Evolutionary conservation across 148 eudicot genomes (phyloP).

Genomic region (Rhododendron kiyosumense): DNA sequence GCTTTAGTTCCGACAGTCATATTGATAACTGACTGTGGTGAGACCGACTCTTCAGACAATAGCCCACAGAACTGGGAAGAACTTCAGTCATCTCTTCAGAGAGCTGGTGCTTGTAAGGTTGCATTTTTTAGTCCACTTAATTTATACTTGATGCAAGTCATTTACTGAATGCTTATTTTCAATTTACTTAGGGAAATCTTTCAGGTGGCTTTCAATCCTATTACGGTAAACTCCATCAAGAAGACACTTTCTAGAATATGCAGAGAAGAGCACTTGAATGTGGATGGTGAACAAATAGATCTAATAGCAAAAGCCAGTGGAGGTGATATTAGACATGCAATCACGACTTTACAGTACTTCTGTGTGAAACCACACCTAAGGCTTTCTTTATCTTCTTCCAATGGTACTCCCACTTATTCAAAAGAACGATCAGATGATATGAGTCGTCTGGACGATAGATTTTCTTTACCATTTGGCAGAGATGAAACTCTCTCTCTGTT

Average conservation of each 20-base stretch:
- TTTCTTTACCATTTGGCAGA: conserved; percentile 58
- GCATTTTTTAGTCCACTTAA: conserved; percentile 22
- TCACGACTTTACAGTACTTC: conserved; percentile 81
- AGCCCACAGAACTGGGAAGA: conserved; percentile 59
- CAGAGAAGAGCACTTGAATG: conserved; percentile 50
- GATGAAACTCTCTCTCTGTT: conserved; percentile 89
- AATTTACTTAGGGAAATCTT: conserved; percentile 16
- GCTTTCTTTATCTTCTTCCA: conserved; percentile 23
- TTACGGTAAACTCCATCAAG: conserved; percentile 75
- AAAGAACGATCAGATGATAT: conserved; percentile 28
- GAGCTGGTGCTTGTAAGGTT: conserved; percentile 92
- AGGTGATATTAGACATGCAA: conserved; percentile 94
- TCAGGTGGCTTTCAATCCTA: conserved; percentile 90
- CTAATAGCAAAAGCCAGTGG: conserved; percentile 80
- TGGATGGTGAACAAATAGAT: conserved; percentile 56
- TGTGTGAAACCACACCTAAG: conserved; percentile 44
- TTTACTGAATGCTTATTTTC: conserved; percentile 5
- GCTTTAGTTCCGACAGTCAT: conserved; percentile 77
- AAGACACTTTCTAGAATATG: conserved; percentile 73
- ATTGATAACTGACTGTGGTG: conserved; percentile 63
- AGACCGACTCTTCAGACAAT: conserved; percentile 54
- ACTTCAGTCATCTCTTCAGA: conserved; percentile 61
- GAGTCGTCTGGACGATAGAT: conserved; percentile 23
- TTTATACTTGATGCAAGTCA: neutral
- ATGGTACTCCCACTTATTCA: conserved; percentile 21